Conservation (phyloP, 1,139 yeast genomes). For the Diutina siamensis region DNA sequence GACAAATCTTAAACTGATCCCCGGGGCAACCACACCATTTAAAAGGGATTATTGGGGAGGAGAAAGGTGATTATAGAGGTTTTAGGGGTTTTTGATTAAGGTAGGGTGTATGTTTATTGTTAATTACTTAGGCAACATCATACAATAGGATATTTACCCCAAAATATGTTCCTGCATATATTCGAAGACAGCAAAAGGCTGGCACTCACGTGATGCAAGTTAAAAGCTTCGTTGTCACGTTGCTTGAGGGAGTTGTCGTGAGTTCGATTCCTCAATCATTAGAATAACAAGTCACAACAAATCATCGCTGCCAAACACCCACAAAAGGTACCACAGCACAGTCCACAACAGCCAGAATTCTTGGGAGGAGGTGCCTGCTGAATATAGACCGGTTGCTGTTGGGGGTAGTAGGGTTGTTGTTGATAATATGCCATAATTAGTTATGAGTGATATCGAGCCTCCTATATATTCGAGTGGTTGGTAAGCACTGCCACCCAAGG, state of each 20-base stretch:
- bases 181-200: not conserved
- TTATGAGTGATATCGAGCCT: too few relatives aligned
- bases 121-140: too few relatives aligned
- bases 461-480: too few relatives aligned
- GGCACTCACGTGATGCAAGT: not conserved
- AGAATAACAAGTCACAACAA: slow-evolving; percentile 2
- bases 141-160: too few relatives aligned
- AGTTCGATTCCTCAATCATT: not conserved
- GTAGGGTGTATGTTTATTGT: too few relatives aligned
- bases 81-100: too few relatives aligned
- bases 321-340: slow-evolving; percentile 2
- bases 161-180: too few relatives aligned
- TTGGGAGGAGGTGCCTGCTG: not conserved
- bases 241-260: not conserved
- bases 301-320: slow-evolving; percentile 4
- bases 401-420: not conserved
- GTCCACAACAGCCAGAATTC: slow-evolving; percentile 1
- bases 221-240: not conserved
- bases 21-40: not conserved
- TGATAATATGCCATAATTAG: not conserved
- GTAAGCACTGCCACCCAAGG: too few relatives aligned
- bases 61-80: not conserved
- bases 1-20: not conserved
- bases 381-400: slow-evolving; percentile 2
- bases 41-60: not conserved